phyloP scores from a whole-genome alignment of 805 yeast species.

The Zygosaccharomyces pseudorouxii region DNA sequence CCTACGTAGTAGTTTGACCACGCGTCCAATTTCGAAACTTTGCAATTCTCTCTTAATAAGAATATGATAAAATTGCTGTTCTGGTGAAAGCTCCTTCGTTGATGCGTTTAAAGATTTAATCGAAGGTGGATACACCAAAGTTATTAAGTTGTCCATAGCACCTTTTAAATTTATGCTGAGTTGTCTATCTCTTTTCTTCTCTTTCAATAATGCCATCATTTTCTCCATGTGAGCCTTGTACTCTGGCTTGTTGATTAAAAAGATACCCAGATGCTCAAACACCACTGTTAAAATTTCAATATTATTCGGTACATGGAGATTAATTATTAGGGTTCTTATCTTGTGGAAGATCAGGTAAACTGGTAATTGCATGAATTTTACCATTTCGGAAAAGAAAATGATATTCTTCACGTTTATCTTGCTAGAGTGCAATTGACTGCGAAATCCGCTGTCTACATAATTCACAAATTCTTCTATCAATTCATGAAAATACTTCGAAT shows the following conservation, averaged over 20 bases:
- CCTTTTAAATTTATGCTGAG: conserved; percentile 52
- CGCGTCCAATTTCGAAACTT: conserved; percentile 31
- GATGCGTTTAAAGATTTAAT: conserved; percentile 35
- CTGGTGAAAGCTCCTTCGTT: conserved; percentile 35
- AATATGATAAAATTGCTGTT: conserved; percentile 45
- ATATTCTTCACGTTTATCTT: conserved; percentile 52
- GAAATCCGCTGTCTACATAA: conserved; percentile 54
- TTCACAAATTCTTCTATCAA: conserved; percentile 49
- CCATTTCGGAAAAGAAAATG: conserved; percentile 65
- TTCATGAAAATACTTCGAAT: conserved; percentile 45
- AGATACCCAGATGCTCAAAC: conserved; percentile 69
- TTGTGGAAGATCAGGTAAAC: conserved; percentile 69
- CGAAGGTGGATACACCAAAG: conserved; percentile 53
- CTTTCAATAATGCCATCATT: conserved; percentile 54
- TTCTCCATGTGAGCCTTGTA: conserved; percentile 55
- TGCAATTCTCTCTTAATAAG: conserved; percentile 51
- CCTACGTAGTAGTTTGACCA: conserved; percentile 39
- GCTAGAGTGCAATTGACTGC: conserved; percentile 54
- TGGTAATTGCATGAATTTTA: conserved; percentile 71
- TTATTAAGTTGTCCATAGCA: conserved; percentile 53
- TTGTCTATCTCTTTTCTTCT: conserved; percentile 44
- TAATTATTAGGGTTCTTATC: conserved; percentile 54
- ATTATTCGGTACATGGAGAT: conserved; percentile 50
- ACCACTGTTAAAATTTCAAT: conserved; percentile 65
- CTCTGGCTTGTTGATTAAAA: conserved; percentile 53